Evolutionary conservation across 345 rosid species (phyloP), one percentile per base, ranked within the genome.

Genomic region (Brassica carinata): DNA sequence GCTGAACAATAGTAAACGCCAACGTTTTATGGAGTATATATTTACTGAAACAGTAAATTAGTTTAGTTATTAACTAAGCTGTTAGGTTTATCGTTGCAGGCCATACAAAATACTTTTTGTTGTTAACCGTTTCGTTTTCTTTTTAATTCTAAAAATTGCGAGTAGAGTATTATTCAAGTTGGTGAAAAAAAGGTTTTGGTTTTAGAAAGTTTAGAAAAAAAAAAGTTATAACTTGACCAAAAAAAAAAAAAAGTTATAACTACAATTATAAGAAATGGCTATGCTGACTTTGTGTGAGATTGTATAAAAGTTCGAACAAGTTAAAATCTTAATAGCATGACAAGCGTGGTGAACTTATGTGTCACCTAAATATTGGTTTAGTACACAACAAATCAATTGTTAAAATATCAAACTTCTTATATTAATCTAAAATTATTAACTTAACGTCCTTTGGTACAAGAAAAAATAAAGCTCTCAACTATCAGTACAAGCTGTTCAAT

Each of bases 401-500:
- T 29, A 26, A 9, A 33, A 38, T 5, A 67, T 23, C 17, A 15
- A 34, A 36, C 29, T 3, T 64, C 33, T 48, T 64, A 30, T 5
- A 5, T 18, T 19, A 6, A 59, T 66, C 13, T 19, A 6, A 59
- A 59, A 23, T 8, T 13, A 13, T 36, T 23, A 57, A n/a, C 5
- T 67, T n/a, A 13, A 9, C 43, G 38, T 33, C 7, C 1, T 58
- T 36, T 29, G 18, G n/a, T 17, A 11, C 5, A 58, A 2, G 13
- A 62, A 11, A 70, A 10, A 15, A 34, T 29, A 29, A 48, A 13
- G 13, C 1, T 17, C 15, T 57, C 55, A 73, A 73, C 74, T 6
- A 73, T 64, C 69, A 55, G 8, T 8, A 29, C 29, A 67, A 73
- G 34, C 62, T 67, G 73, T 38, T 72, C 45, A 72, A 36, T 38